A percentile compares a stretch with the other conserved stretches of the same genome.
These are phyloP conservation scores for Wickerhamiella vanderwaltii DNA, from an alignment of 805 yeast genomes.

Conservation along the genomic window DNA sequence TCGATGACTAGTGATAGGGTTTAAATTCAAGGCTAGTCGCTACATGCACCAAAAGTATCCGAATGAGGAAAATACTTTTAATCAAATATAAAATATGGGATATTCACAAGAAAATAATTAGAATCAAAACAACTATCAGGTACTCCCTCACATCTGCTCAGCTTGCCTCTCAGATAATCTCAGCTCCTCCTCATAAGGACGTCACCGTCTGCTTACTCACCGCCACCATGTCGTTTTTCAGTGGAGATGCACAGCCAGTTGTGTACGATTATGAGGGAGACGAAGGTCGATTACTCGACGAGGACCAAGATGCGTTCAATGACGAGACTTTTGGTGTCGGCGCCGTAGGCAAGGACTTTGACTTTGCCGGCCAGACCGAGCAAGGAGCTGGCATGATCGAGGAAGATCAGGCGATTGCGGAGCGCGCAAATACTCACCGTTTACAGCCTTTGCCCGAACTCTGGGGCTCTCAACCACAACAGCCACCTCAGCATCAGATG, in stretches of 20 bases:
- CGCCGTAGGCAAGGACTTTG: constrained; percentile 48
- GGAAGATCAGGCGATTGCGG: constrained; percentile 20
- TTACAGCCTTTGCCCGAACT: constrained; percentile 61
- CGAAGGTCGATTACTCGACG: constrained; percentile 28
- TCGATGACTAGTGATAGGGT: too few relatives aligned
- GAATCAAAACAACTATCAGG: too few relatives aligned
- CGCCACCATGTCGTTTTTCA: constrained; percentile 9
- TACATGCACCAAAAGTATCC: too few relatives aligned
- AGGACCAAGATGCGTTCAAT: constrained; percentile 67
- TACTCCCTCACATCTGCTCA: too few relatives aligned
- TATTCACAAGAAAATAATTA: too few relatives aligned
- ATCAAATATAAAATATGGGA: too few relatives aligned
- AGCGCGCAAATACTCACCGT: constrained; percentile 23
- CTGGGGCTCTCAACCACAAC: constrained; percentile 35
- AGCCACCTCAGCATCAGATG: constrained; percentile 15
- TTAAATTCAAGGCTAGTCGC: too few relatives aligned
- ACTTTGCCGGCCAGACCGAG: constrained; percentile 39
- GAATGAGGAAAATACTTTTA: too few relatives aligned
- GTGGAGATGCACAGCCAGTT: constrained; percentile 9
- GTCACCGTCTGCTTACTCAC: background rate
- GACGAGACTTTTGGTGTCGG: constrained; percentile 63
- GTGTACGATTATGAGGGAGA: constrained; percentile 14
- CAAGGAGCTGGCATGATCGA: constrained; percentile 24
- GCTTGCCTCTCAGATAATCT: too few relatives aligned
- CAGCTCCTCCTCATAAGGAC: background rate